These are phyloP conservation scores for Betula pendula DNA, from an alignment of 306 rosid genomes.

Conservation along the genomic window DNA sequence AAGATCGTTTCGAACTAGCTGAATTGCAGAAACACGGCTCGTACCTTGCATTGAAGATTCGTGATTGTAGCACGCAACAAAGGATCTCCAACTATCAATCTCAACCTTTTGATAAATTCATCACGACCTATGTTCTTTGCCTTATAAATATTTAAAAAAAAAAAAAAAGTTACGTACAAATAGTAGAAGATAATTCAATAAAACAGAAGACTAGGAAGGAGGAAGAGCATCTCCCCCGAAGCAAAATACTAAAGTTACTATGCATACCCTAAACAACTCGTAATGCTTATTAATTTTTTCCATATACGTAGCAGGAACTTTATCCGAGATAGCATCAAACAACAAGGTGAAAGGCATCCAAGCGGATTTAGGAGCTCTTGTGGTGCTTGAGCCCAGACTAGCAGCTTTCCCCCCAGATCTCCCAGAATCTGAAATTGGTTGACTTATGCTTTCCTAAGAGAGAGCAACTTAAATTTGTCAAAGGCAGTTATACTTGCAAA, in stretches of 20 bases:
- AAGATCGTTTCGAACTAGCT: not conserved
- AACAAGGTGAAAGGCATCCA: conserved; percentile 82
- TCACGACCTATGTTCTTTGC: conserved; percentile 64
- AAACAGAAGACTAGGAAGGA: not conserved
- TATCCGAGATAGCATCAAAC: conserved; percentile 58
- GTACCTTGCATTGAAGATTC: conserved; percentile 61
- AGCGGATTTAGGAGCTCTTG: conserved; percentile 66
- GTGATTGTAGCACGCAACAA: conserved; percentile 63
- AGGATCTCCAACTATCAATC: conserved; percentile 72
- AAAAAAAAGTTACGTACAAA: not conserved
- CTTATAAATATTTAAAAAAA: conserved; percentile 37
- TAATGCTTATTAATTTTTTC: conserved; percentile 45
- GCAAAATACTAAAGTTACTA: conserved; percentile 10
- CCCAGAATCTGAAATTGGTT: conserved; percentile 34
- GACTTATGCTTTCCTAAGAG: conserved; percentile 29
- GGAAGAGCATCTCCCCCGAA: not conserved
- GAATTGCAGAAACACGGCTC: not conserved
- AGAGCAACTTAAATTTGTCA: conserved; percentile 12
- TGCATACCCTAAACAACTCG: conserved; percentile 56
- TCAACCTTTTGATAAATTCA: conserved; percentile 67
- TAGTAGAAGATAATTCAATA: conserved; percentile 17
- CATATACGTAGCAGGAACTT: conserved; percentile 52
- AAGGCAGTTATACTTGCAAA: conserved; percentile 9
- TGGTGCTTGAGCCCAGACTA: conserved; percentile 42
- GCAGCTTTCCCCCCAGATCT: conserved; percentile 45